Conservation (phyloP, 1,139 yeast genomes). For the Yamadazyma conglobata region DNA sequence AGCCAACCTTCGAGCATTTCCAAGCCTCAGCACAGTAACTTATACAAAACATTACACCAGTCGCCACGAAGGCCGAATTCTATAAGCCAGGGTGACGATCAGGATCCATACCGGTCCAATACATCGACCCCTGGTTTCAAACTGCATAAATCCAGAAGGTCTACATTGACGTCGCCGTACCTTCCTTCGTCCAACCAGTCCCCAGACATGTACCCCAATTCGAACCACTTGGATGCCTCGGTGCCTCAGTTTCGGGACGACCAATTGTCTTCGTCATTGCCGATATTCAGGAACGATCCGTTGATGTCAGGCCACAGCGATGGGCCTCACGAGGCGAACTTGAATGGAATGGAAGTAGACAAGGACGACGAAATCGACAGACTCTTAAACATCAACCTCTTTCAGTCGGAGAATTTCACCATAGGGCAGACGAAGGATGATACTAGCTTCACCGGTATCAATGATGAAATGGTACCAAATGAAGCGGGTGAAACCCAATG, state of each 20-base stretch:
- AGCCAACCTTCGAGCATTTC: constrained; percentile 2
- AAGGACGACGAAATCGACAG: constrained; percentile 38
- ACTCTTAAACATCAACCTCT: constrained; percentile 37
- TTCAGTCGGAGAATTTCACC: constrained; percentile 31
- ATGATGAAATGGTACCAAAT: constrained; percentile 15
- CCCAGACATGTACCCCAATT: not conserved
- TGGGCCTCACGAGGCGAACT: constrained; percentile 22
- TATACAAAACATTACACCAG: constrained; percentile 8
- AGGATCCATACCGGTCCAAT: too few relatives aligned
- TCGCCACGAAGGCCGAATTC: too few relatives aligned
- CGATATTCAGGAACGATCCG: constrained; percentile 16
- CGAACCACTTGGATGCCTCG: not conserved
- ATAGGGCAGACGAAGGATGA: constrained; percentile 17
- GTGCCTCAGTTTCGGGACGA: constrained; percentile 4
- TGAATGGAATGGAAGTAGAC: constrained; percentile 9
- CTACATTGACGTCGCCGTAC: not conserved
- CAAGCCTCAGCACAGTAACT: constrained; percentile 4
- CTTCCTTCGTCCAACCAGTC: too few relatives aligned
- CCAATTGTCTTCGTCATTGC: constrained; percentile 6
- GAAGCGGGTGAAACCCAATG: constrained; percentile 17
- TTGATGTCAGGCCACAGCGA: constrained; percentile 23
- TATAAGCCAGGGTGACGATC: too few relatives aligned
- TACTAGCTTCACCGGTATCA: constrained; percentile 14
- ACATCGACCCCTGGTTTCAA: too few relatives aligned
- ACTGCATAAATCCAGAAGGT: constrained; percentile 1